Conservation (phyloP, 1,284 basidiomycete genomes). For the Cutaneotrichosporon mucoides region DNA sequence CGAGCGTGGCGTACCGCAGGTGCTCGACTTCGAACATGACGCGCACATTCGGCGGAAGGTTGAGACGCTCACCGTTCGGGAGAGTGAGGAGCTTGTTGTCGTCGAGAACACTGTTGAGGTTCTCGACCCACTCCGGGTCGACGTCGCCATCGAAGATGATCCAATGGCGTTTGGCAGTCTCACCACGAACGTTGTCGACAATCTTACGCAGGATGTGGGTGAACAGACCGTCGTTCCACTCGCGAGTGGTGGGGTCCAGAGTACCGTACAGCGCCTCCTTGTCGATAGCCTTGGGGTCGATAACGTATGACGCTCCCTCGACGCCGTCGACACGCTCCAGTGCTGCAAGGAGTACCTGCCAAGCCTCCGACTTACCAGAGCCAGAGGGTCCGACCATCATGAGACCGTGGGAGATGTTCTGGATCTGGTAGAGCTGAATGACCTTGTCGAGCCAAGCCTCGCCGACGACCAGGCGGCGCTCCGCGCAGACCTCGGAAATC, state of each 20-base stretch:
- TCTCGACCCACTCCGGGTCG: conserved; percentile 99
- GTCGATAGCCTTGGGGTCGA: conserved; percentile 98
- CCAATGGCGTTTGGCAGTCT: conserved; percentile 96
- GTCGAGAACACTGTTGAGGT: conserved; percentile 97
- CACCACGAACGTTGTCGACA: conserved; percentile 96
- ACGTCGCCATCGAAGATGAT: conserved; percentile 99
- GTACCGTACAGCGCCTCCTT: conserved; percentile 98
- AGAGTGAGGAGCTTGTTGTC: conserved; percentile 98
- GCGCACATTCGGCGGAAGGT: conserved; percentile 91
- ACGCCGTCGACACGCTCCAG: conserved; percentile 86
- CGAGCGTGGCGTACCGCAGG: conserved; percentile 92
- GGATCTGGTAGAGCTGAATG: conserved; percentile 96
- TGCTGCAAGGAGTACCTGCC: conserved; percentile 88
- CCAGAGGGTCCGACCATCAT: conserved; percentile 99
- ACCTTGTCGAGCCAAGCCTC: conserved; percentile 95
- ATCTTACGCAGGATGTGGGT: conserved; percentile 97
- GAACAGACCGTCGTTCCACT: conserved; percentile 99
- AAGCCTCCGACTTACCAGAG: conserved; percentile 94
- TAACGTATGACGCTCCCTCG: conserved; percentile 92
- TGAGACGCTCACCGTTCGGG: conserved; percentile 97
- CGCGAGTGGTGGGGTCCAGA: conserved; percentile 92
- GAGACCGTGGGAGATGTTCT: conserved; percentile 98
- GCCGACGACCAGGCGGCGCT: conserved; percentile 77
- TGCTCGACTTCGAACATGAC: conserved; percentile 99
- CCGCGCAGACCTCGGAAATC: conserved; percentile 80